phyloP scores from a whole-genome alignment of 208 protist species.

The Trichomonas tenax region DNA sequence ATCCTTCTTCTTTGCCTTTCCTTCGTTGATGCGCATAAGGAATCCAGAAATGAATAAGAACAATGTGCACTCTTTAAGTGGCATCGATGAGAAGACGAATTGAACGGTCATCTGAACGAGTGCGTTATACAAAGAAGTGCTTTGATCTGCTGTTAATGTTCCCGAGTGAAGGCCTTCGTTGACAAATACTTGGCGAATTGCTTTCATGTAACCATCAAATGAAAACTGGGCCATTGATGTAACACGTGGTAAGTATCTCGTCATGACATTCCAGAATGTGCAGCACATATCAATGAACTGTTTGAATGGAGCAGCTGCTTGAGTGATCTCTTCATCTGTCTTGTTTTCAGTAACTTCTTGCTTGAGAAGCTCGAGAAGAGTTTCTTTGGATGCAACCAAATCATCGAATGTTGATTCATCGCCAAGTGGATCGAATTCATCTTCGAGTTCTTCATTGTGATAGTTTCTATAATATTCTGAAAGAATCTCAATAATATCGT shows the following conservation, averaged over 20 bases:
- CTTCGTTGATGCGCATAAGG: not conserved
- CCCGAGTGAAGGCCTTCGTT: not conserved
- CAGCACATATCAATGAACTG: not conserved
- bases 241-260: not conserved
- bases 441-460: not conserved
- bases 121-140: not conserved
- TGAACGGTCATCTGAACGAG: not conserved
- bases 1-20: not conserved
- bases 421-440: not conserved
- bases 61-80: not conserved
- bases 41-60: not conserved
- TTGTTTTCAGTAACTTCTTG: not conserved
- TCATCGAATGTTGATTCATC: constrained; percentile 1
- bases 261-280: not conserved
- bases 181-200: not conserved
- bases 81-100: not conserved
- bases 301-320: not conserved
- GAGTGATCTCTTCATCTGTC: not conserved
- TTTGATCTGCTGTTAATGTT: constrained; percentile 5
- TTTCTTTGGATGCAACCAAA: not conserved
- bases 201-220: not conserved
- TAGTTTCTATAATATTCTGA: not conserved
- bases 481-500: not conserved
- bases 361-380: not conserved
- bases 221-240: not conserved